Evolutionary conservation across 306 rosid genomes (phyloP), one percentile per base, ranked within the genome.

Genomic region (Senna siamea): DNA sequence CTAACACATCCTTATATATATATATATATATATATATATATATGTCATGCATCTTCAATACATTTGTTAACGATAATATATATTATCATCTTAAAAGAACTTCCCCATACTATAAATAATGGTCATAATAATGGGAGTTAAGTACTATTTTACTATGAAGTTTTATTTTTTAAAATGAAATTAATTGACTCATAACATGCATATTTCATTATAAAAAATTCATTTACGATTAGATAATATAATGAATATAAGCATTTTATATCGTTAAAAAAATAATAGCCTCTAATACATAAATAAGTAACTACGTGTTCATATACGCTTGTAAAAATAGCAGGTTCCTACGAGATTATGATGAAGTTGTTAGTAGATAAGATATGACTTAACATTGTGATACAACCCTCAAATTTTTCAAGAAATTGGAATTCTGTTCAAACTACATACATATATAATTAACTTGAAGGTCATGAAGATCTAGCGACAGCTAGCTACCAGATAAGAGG

Each of bases 311-410:
- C 20, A 30, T 34, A 32, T 26, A 1, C 7, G 14, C 23, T 14
- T 35, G 65, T 15, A n/a, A 58, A 58, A 10, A 9, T 38, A 32
- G 48, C 11, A 30, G 13, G 17, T 9, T 32, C 28, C 17, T 15
- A 28, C 57, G 37, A 67, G 72, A 48, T 46, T 15, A 48, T 5
- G 38, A 44, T 26, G 28, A 48, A 67, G 22, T 7, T 7, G 38
- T 73, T 37, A 19, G 62, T 34, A 47, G 70, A 70, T 12, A 20
- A 38, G 51, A 48, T 20, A 60, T 67, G 17, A n/a, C 32, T 30
- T 26, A 13, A 55, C 23, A 5, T 40, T 9, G 4, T 1, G 35
- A 22, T 17, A 17, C 26, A 12, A 5, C 46, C 37, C 34, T 34
- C 19, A 10, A 47, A 61, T 46, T 73, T 47, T 9, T 48, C 40